These are phyloP conservation scores for Pseudopyrenochaeta lycopersici DNA, from an alignment of 2,329 filamentous ascomycete species.

Conservation along the genomic window DNA sequence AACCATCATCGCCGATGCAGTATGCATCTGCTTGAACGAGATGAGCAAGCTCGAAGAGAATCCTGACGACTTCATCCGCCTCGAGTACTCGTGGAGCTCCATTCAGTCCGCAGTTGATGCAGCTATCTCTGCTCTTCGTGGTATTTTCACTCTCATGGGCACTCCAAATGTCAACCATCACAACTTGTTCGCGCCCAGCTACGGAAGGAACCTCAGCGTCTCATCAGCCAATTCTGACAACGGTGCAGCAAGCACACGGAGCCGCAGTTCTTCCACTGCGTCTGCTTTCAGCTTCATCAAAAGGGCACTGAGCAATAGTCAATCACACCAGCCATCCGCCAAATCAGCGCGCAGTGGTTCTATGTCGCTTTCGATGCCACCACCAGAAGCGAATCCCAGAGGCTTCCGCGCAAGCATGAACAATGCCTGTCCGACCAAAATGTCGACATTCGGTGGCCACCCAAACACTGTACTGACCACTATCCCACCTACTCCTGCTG, in stretches of 20 bases:
- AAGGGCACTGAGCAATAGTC: constrained; percentile 32
- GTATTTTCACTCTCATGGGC: constrained; percentile 58
- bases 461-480: constrained; percentile 46
- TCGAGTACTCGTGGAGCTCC: constrained; percentile 55
- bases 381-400: constrained; percentile 42
- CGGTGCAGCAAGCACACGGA: constrained; percentile 19
- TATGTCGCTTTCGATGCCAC: constrained; percentile 30
- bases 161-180: constrained; percentile 2
- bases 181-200: constrained; percentile 1
- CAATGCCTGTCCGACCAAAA: constrained; percentile 50
- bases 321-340: constrained; percentile 23
- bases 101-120: constrained; percentile 54
- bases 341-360: constrained; percentile 23
- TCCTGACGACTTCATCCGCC: constrained; percentile 56
- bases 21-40: constrained; percentile 53
- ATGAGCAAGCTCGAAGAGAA: constrained; percentile 52
- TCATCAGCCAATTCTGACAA: constrained; percentile 28
- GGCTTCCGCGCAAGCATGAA: constrained; percentile 40
- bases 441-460: constrained; percentile 43
- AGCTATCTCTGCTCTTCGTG: constrained; percentile 53
- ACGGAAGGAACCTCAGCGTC: constrained; percentile 40
- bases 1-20: constrained; percentile 56
- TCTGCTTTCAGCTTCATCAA: constrained; percentile 41
- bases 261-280: constrained; percentile 34
- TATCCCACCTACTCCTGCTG: constrained; percentile 53